Base-by-base conservation (phyloP, 1,139 yeast species). In the Sugiyamaella pinicola region DNA sequence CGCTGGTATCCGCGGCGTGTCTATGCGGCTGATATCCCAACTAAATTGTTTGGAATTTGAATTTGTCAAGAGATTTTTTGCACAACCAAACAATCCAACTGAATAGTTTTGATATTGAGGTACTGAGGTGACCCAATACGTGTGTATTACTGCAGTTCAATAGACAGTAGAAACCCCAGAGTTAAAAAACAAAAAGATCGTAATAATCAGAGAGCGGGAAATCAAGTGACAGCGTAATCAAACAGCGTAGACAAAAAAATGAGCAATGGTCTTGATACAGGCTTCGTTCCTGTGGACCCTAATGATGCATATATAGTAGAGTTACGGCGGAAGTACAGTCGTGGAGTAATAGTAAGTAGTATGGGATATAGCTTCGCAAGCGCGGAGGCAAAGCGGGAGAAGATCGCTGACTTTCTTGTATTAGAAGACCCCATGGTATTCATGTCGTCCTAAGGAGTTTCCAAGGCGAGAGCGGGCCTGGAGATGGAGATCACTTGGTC, bases 241-340 rank as follows among this genome's bases (percentile, higher is more conserved):
- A 17, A 15, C 9, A 15, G n/a, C 39, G n/a, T n/a, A n/a, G n/a
- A 13, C 24, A 10, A 35, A 4, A 37, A 40, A 42, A 53, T 54
- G 49, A 48, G 44, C 39, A 47, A 42, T 46, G 54, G 47, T 39
- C 46, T 40, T 12, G 45, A 29, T 21, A 28, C 45, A 22, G 54
- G 33, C 28, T 54, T 55, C 33, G 47, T 55, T 13, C 55, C 62
- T 24, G 59, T 58, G 17, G 52, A 55, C 42, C 31, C 37, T 12
- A 47, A 53, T 10, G 61, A 58, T 47, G 55, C 57, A 12, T 59
- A 52, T 49, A 55, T 58, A 53, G 51, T 49, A 34, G 51, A 44
- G 19, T 48, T 58, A 34, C 47, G 56, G 42, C 31, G 38, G 9
- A 38, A 49, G 40, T 52, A 42, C 26, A 12, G 22, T 34, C 8